Evolutionary conservation across 805 yeast species (phyloP), one percentile per base, ranked within the genome.

Genomic region (Spathaspora arborariae): DNA sequence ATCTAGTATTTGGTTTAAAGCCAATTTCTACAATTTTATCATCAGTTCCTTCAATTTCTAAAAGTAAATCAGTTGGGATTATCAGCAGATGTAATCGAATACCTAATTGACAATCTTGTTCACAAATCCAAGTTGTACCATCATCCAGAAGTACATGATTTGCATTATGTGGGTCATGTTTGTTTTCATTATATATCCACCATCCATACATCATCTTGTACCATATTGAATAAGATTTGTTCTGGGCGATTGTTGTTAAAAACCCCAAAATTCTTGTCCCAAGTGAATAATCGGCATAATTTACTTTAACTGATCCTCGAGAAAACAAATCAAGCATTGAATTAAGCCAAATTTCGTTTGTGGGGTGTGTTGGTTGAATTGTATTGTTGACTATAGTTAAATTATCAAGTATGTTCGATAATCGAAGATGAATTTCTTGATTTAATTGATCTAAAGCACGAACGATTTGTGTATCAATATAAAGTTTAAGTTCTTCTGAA

Each of bases 181-280:
- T 55, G 44, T 7, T 51, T 51, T 7, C 60, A 9, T 68, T 49
- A 51, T 60, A 68, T 49, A 70, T 72, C 47, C 62, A 70, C 76
- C 75, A 71, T 0, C 77, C 76, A 21, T 66, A 50, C 15, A 69
- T 58, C 4, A 68, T 11, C 39, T 56, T 64, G 3, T 74, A 49
- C 4, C 49, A 38, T 1, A 66, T 39, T 2, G 66, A 53, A 33
- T 57, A 58, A 1, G 52, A 27, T 1, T 44, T 47, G 11, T 43
- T 37, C 3, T 60, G 52, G n/a, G 39, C 20, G 20, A 41, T 44
- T 21, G 59, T 45, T 21, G 76, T 71, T 20, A 71, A 55, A 42
- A 68, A 72, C 2, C 77, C 76, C 15, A 72, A 53, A 4, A 71
- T 67, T 42, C 75, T 53, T 0, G 75, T 51, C 2, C 75, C 75